These are phyloP conservation scores for Cyphellophora europaea DNA, from an alignment of 2,329 filamentous ascomycete genomes.

Conservation along the genomic window DNA sequence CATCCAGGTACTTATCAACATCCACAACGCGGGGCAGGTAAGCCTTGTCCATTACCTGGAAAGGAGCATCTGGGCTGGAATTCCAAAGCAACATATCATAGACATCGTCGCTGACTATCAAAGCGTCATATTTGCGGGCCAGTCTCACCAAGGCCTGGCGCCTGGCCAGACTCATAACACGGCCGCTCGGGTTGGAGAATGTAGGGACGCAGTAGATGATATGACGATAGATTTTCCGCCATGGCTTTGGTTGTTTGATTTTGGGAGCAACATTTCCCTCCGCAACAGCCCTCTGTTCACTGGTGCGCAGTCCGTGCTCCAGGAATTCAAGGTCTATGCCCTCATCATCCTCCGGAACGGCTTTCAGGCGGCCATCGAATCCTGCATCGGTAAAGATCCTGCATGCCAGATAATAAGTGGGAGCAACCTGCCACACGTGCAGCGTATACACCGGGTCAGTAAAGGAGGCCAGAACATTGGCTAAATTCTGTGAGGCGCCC, in stretches of 20 bases:
- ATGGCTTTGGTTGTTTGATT: conserved; percentile 49
- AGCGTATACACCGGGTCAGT: conserved; percentile 68
- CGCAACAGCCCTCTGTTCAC: conserved; percentile 34
- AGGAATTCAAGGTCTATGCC: conserved; percentile 63
- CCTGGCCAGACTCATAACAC: conserved; percentile 63
- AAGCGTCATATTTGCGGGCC: conserved; percentile 67
- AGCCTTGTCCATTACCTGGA: conserved; percentile 29
- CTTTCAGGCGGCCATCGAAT: conserved; percentile 56
- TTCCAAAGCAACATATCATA: conserved; percentile 83
- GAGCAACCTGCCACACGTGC: conserved; percentile 70
- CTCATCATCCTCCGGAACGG: conserved; percentile 66
- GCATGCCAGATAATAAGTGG: conserved; percentile 76
- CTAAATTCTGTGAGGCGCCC: conserved; percentile 75
- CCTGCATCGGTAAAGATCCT: conserved; percentile 77
- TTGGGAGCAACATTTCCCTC: conserved; percentile 35
- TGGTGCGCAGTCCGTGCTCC: conserved; percentile 38
- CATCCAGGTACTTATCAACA: conserved; percentile 60
- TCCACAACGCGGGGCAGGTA: conserved; percentile 65
- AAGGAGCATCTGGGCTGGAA: conserved; percentile 14
- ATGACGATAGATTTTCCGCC: conserved; percentile 74
- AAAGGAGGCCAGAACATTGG: conserved; percentile 67
- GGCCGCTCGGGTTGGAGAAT: conserved; percentile 79
- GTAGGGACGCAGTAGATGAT: conserved; percentile 83
- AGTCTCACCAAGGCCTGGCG: conserved; percentile 63
- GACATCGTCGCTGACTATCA: conserved; percentile 84